Evolutionary conservation across 2,329 filamentous ascomycete genomes (phyloP), one percentile per base, ranked within the genome.

Genomic region (Ophiostoma sp.): DNA sequence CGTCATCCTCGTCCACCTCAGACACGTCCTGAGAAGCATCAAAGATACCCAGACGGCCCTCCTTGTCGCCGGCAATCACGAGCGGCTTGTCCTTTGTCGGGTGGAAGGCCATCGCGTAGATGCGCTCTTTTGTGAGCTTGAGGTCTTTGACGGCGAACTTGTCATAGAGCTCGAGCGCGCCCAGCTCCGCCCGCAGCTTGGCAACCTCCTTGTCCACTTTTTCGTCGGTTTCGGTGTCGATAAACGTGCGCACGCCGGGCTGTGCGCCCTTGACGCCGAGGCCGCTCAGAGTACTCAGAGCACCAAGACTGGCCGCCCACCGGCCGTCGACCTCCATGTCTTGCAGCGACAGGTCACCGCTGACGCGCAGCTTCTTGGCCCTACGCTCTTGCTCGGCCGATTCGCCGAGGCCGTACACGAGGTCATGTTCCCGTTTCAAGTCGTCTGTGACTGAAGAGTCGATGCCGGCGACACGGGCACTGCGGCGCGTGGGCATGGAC

Each of bases 11-110:
- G 5, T 85, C 81, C n/a, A 74, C 78, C 74, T 82, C 77, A 66
- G 85, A 76, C 1, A 82, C 81, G 2, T 86, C 85, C 74, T 96
- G 93, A 0, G 91, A 94, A 1, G 90, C 93, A 77, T 99, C 94
- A 69, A 97, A 94, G 0, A 99, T 87, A 0, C 95, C 95, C 71
- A 98, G 84, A 33, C 93, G 91, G 0, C 95, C 94, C 74, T 96
- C 86, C 78, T 99, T 99, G 76, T 99, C 95, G 13, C 94, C 94
- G 0, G 94, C 94, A 77, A 99, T 96, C 1, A 98, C 85, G 2
- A 99, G 83, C 0, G 94, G 89, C 76, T 98, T 98, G 2, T 94
- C 88, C 71, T 89, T 84, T 0, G 89, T 94, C 0, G 95, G 95
- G 76, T 99, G 95, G 75, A 99, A 94, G 0, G 90, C 89, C 75